These are phyloP conservation scores for Phialophora tarda DNA, from an alignment of 2,329 filamentous ascomycete genomes.

Conservation along the genomic window DNA sequence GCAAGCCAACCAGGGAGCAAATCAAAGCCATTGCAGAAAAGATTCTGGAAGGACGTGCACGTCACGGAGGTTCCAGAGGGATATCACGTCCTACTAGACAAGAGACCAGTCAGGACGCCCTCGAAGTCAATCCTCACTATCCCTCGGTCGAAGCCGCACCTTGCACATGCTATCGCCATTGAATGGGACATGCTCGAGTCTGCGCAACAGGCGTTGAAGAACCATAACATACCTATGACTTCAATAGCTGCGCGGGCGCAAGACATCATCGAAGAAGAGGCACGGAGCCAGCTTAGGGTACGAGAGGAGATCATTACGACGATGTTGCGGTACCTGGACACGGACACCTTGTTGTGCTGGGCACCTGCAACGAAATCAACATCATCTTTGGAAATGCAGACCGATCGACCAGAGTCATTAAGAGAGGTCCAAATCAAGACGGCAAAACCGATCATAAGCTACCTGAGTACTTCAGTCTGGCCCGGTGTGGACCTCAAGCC, in stretches of 20 bases:
- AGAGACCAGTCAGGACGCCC: constrained; percentile 77
- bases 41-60: constrained; percentile 87
- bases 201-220: constrained; percentile 80
- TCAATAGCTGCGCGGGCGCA: constrained; percentile 81
- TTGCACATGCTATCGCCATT: constrained; percentile 82
- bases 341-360: constrained; percentile 93
- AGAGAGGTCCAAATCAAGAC: constrained; percentile 73
- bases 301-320: constrained; percentile 69
- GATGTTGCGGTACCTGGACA: constrained; percentile 84
- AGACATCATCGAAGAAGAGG: constrained; percentile 76
- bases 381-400: constrained; percentile 53
- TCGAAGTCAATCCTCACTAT: constrained; percentile 73
- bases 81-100: constrained; percentile 74
- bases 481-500: constrained; percentile 79
- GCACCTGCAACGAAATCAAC: constrained; percentile 65
- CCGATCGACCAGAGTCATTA: constrained; percentile 62
- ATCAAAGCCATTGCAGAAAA: constrained; percentile 62
- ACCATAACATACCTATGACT: constrained; percentile 89
- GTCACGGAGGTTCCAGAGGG: constrained; percentile 67
- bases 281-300: constrained; percentile 55
- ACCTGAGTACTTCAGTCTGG: constrained; percentile 76
- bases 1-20: constrained; percentile 43
- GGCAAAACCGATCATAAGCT: constrained; percentile 72
- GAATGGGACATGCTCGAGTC: constrained; percentile 91
- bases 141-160: constrained; percentile 75